Conservation (phyloP, 2,329 filamentous ascomycete species). For the Dissoconium aciculare region DNA sequence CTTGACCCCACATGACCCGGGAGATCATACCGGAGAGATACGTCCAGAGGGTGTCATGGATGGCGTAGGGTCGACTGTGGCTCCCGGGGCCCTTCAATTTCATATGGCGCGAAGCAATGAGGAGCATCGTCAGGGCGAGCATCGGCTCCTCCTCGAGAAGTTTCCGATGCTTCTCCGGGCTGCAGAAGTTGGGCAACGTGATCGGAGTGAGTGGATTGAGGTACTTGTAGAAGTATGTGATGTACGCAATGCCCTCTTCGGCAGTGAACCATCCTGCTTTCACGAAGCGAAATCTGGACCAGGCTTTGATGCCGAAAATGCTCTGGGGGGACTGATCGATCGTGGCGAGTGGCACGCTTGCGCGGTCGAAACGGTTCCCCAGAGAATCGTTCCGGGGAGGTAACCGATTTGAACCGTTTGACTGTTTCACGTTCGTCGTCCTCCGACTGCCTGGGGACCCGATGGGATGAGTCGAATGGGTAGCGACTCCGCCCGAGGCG, state of each 20-base stretch:
- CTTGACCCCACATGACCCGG: conserved; percentile 86
- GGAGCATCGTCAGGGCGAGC: conserved; percentile 77
- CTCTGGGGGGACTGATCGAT: conserved; percentile 24
- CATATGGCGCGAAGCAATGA: conserved; percentile 78
- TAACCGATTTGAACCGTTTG: no score
- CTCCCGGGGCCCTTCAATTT: conserved; percentile 66
- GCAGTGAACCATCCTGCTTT: conserved; percentile 92
- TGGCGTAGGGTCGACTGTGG: conserved; percentile 70
- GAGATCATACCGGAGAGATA: conserved; percentile 93
- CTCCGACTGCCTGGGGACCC: no score
- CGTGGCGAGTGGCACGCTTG: no score
- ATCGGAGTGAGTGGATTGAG: conserved; percentile 87
- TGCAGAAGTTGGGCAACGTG: conserved; percentile 76
- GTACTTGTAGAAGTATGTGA: conserved; percentile 89
- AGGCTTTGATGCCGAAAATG: conserved; percentile 63
- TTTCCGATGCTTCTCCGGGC: conserved; percentile 62
- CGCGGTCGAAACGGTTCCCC: no score
- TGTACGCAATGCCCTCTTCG: conserved; percentile 81
- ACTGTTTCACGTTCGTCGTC: no score
- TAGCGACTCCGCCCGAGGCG: no score
- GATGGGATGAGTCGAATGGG: no score
- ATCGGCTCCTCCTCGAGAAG: conserved; percentile 85
- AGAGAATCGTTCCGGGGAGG: no score
- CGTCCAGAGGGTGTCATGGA: conserved; percentile 90
- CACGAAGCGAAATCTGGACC: conserved; percentile 88